Conservation (phyloP, 805 yeast species). For the Sugiyamaella smithiae region DNA sequence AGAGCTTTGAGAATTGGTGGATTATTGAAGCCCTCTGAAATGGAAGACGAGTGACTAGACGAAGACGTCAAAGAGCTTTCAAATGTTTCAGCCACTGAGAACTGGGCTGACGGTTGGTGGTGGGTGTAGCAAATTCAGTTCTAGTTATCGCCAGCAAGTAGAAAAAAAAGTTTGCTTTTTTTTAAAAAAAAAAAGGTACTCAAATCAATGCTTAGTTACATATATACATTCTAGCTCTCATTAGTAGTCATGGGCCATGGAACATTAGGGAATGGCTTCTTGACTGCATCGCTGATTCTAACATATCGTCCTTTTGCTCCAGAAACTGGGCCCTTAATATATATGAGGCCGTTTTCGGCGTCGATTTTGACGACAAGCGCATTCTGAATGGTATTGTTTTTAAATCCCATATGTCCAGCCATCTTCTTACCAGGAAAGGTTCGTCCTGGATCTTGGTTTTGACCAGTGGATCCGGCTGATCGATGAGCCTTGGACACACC, state of each 20-base stretch:
- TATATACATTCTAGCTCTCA: background rate
- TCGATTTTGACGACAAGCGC: slow-evolving; percentile 74
- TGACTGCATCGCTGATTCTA: slow-evolving; percentile 73
- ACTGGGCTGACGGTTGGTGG: slow-evolving; percentile 16
- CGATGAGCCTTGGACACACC: slow-evolving; percentile 94
- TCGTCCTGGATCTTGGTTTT: slow-evolving; percentile 93
- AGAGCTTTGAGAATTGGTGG: slow-evolving; percentile 89
- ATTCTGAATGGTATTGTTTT: slow-evolving; percentile 70
- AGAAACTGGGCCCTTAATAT: slow-evolving; percentile 86
- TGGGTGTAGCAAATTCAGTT: slow-evolving; percentile 11
- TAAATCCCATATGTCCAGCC: slow-evolving; percentile 96
- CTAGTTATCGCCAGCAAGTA: no score
- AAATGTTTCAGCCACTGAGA: background rate
- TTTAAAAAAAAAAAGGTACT: no score
- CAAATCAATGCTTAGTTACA: no score
- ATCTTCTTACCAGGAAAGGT: slow-evolving; percentile 94
- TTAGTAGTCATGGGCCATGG: slow-evolving; percentile 8
- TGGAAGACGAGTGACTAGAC: slow-evolving; percentile 56
- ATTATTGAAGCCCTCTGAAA: slow-evolving; percentile 86
- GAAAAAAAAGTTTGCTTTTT: no score
- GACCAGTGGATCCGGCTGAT: slow-evolving; percentile 97
- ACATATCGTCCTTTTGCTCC: slow-evolving; percentile 81
- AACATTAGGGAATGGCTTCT: slow-evolving; percentile 24
- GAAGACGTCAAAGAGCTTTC: background rate
- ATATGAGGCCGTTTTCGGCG: slow-evolving; percentile 73